Evolutionary conservation across 495 filamentous ascomycete species (phyloP), one percentile per base, ranked within the genome.

Genomic region (Cenococcum geophilum): DNA sequence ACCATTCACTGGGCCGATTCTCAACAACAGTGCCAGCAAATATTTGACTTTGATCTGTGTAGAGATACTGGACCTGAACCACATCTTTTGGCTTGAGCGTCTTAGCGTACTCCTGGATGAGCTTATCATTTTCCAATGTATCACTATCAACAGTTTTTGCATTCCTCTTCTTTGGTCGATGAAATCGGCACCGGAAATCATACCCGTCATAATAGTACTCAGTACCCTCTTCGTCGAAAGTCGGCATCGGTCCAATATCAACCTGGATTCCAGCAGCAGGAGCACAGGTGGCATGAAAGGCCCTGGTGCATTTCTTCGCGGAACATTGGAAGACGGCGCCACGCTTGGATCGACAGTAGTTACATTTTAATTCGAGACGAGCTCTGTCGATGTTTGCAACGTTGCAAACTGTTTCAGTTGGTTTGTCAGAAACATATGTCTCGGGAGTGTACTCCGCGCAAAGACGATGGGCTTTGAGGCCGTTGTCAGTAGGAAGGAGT

Each of bases 301-400:
- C 86, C 61, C 92, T 80, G 23, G 88, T 88, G 72, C 93, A 99
- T 73, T 96, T 97, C 78, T 91, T 93, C 59, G 86, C 85, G 6
- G 90, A 93, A 76, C 93, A 99, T 73, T 99, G 93, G 77, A 99
- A 96, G 74, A 92, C 96, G 16, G 91, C 88, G 27, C 93, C 93
- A 61, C 87, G 90, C 70, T 91, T 93, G 51, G 89, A 92, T 37
- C 91, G 89, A 70, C 93, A 99, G 73, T 90, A 96, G 53, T 92
- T 83, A 74, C 93, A 99, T 71, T 92, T 95, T 59, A 97, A 83
- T 9, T 93, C 91, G 67, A 93, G 74, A 11, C 93, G 87, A 59
- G 85, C 91, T 74, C 93, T 95, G 65, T 89, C 83, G 70, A 97
- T 91, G 58, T 81, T 81, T 20, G 83, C 82, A 50, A 95, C 82